Conservation (phyloP, 345 rosid species). For the Eucalyptus rudis region DNA sequence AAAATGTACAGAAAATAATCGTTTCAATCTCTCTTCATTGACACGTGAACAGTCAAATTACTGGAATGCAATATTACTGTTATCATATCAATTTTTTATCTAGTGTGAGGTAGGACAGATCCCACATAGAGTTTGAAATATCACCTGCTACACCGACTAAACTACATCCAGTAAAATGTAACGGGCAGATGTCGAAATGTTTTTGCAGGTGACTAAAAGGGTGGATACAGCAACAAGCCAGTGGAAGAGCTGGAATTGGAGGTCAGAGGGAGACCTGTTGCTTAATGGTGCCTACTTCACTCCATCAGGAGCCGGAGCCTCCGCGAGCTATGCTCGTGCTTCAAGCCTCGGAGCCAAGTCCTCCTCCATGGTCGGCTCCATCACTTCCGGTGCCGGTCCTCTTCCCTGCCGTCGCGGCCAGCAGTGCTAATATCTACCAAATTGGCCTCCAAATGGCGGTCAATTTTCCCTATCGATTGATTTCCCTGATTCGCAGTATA, state of each 20-base stretch:
- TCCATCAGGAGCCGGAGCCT: slow-evolving; percentile 10
- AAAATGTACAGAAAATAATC: background rate
- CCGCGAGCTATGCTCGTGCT: slow-evolving; percentile 9
- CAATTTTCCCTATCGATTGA: background rate
- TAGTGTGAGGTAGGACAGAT: background rate
- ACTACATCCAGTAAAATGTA: background rate
- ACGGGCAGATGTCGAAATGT: background rate
- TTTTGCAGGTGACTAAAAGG: slow-evolving; percentile 8
- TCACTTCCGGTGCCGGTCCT: background rate
- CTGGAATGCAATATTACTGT: background rate
- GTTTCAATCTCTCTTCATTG: background rate
- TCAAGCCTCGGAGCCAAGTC: slow-evolving; percentile 11
- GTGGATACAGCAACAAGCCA: slow-evolving; percentile 1
- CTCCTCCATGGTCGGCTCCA: slow-evolving; percentile 6
- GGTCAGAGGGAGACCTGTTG: slow-evolving; percentile 10
- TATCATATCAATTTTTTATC: background rate
- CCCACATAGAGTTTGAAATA: background rate
- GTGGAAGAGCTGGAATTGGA: slow-evolving; percentile 17
- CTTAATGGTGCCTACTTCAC: slow-evolving; percentile 14
- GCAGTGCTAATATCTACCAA: background rate
- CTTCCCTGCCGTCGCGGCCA: slow-evolving; percentile 4
- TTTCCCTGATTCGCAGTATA: background rate
- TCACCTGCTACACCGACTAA: background rate
- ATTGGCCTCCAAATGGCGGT: background rate
- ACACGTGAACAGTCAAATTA: background rate